Percentiles rank a stretch among this genome's conserved stretches.
Evolutionary conservation across 176 grass and related monocot species (phyloP).

Genomic region (Paspalum vaginatum): DNA sequence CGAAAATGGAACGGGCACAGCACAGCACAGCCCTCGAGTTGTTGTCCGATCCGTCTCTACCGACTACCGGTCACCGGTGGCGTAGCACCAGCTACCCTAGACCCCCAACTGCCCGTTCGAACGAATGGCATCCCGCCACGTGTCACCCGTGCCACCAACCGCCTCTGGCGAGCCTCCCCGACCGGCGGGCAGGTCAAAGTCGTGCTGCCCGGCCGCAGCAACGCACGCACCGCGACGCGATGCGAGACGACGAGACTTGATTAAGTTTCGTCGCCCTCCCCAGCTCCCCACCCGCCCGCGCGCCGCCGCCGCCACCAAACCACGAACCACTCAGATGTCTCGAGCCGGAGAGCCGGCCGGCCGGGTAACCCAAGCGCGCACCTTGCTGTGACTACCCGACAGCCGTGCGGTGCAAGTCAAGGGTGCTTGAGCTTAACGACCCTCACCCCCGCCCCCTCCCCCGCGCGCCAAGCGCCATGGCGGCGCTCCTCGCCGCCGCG

Average conservation of each 20-base stretch:
- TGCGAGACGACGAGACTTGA: background rate
- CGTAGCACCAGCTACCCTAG: slow-evolving; percentile 3
- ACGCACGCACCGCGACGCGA: background rate
- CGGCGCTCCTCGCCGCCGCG: too few relatives aligned
- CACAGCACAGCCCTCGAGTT: background rate
- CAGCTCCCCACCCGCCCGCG: too few relatives aligned
- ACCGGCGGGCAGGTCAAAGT: background rate
- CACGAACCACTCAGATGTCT: background rate
- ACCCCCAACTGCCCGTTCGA: background rate
- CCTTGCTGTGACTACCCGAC: background rate
- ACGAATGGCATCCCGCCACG: background rate
- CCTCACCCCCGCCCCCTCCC: background rate
- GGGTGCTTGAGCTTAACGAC: background rate
- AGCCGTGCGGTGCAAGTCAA: too few relatives aligned
- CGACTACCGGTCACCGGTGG: too few relatives aligned
- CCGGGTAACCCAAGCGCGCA: background rate
- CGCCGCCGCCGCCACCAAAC: background rate
- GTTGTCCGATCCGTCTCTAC: background rate
- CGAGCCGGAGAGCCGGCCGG: background rate
- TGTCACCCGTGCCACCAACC: background rate
- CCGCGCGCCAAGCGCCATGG: too few relatives aligned
- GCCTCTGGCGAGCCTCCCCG: background rate
- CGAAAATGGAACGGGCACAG: background rate
- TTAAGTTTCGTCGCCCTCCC: background rate
- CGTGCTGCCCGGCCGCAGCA: slow-evolving; percentile 4